Base-by-base conservation (phyloP, 306 rosid species). In the Boehmeria nivea region DNA sequence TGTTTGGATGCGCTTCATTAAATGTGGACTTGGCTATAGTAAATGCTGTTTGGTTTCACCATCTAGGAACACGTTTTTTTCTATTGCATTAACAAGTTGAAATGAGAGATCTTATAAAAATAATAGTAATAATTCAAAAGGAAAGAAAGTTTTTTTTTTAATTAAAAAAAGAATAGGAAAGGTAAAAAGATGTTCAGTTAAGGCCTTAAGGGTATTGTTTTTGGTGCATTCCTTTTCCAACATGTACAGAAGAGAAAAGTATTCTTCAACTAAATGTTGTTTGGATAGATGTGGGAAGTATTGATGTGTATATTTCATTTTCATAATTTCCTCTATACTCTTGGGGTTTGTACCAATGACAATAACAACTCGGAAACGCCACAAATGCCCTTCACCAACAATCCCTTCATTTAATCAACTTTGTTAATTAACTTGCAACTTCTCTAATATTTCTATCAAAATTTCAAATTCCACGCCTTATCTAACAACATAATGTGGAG, bases 1-100 rank as follows among this genome's bases (percentile, higher is more conserved):
- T 66, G 74, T 69, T 73, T 46, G 42, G 65, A 60, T 59, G 60
- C 54, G 60, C 50, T 31, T 60, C 89, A 80, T 67, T 82, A 24
- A 79, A 70, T 77, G 82, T 73, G 33, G 16, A 57, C 50, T 57
- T 43, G 66, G 63, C 45, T 50, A 22, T 54, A 39, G 61, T 61
- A 69, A 71, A 71, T 80, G 65, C 52, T 57, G 51, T 64, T 61
- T 59, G 60, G 28, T 60, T 64, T 57, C 34, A 36, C 54, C 45
- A 23, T 56, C 16, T 43, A 43, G 67, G 63, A 72, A 55, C 52
- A 54, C 47, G 17, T 37, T 58, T 34, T n/a, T 58, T 53, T 28
- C 50, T 60, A 54, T 14, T 21, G 28, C 51, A 12, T 54, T 31
- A 0, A 4, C 45, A 22, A 31, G 11, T 12, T 6, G 11, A 60